Base-by-base conservation (phyloP, 345 rosid genomes). In the Carallia brachiata region DNA sequence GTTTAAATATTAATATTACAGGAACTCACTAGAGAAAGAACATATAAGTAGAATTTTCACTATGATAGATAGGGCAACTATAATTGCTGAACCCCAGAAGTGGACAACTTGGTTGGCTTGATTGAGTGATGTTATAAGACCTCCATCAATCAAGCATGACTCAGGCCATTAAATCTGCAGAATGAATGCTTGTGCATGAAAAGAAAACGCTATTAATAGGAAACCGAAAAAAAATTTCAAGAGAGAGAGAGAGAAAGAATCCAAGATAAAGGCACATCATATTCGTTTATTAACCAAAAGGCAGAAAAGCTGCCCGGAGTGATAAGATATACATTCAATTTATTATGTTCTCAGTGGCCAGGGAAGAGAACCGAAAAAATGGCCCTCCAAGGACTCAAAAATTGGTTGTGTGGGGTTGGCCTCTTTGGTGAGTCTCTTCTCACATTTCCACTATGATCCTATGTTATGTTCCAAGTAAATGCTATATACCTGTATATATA, bases 371-470 rank as follows among this genome's bases (percentile, higher is more conserved):
- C 80, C 69, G 61, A 69, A 52, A 71, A 82, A 36, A 23, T 55
- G 48, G 78, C 68, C 61, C 80, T 66, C 75, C 70, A 75, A 71
- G 74, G 75, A 62, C 63, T 68, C 72, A 78, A 83, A 80, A 83
- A 78, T 44, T 71, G 77, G 44, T 36, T 27, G 48, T 28, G 52
- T 53, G 59, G 58, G 53, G 17, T 61, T 75, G 62, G 31, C 19
- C 39, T 66, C 65, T 71, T 56, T 3, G 12, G 17, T 12, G 3
- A 44, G 50, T 44, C 50, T 44, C 16, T 44, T 44, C 50, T 16
- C 17, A 12, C 50, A 13, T 44, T 44, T 44, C 16, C 61, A 63
- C 69, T 47, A 6, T 40, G 61, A 30, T 68, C 31, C 44, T 63
- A 34, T 74, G 65, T 7, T 17, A 39, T 68, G 40, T 60, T 44